A percentile compares a stretch with the other conserved stretches of the same genome.
phyloP scores from a whole-genome alignment of 139 green algal genomes.

The Marvania coccoides region DNA sequence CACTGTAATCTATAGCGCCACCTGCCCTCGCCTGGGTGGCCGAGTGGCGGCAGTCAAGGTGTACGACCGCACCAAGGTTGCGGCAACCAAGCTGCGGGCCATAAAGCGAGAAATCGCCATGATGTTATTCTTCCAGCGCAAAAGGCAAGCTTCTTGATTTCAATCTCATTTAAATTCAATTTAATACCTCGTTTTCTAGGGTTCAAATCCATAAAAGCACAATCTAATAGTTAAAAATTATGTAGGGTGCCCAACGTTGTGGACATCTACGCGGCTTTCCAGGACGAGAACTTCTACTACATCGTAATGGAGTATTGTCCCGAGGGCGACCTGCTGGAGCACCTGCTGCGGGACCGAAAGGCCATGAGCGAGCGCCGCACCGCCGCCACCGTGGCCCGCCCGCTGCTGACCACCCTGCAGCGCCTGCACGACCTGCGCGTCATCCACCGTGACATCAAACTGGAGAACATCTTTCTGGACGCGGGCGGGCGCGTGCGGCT shows the following conservation, averaged over 20 bases:
- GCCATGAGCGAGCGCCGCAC: slow-evolving; percentile 50
- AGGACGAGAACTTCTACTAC: slow-evolving; percentile 51
- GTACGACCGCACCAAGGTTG: slow-evolving; percentile 41
- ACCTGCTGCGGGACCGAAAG: slow-evolving; percentile 45
- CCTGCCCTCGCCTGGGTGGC: slow-evolving; percentile 31
- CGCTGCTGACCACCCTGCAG: slow-evolving; percentile 40
- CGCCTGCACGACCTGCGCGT: slow-evolving; percentile 49
- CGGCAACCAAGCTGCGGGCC: slow-evolving; percentile 44
- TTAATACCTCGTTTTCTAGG: not conserved
- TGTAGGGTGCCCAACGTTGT: slow-evolving; percentile 48
- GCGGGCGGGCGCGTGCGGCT: slow-evolving; percentile 38
- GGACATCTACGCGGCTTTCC: slow-evolving; percentile 46
- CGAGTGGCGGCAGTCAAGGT: slow-evolving; percentile 43
- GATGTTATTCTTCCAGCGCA: slow-evolving; percentile 53
- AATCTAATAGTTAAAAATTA: not conserved
- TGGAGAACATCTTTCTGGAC: slow-evolving; percentile 72
- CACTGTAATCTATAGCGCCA: slow-evolving; percentile 41
- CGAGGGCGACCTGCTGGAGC: slow-evolving; percentile 57
- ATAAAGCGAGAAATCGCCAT: slow-evolving; percentile 61
- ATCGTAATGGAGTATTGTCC: slow-evolving; percentile 70
- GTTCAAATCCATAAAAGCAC: not conserved
- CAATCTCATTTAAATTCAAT: no score
- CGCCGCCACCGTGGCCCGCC: slow-evolving; percentile 31
- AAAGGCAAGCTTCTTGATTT: slow-evolving; percentile 38
- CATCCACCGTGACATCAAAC: slow-evolving; percentile 73